Conservation (phyloP, 805 yeast species). For the Schwanniomyces polymorphus region DNA sequence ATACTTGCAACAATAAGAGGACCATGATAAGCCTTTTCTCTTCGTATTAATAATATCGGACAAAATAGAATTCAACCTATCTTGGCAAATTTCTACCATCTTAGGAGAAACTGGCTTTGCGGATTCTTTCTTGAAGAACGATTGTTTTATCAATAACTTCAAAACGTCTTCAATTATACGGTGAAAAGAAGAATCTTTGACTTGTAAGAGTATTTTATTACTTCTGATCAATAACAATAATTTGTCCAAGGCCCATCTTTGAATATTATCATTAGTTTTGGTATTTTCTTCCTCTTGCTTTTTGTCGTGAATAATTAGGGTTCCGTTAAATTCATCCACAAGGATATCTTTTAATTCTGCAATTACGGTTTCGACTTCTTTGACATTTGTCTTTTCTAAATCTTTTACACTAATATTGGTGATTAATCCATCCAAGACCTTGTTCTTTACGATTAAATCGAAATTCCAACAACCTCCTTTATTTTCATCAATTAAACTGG, state of each 20-base stretch:
- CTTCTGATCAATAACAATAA: constrained; percentile 51
- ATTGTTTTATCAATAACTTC: constrained; percentile 35
- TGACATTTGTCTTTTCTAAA: constrained; percentile 7
- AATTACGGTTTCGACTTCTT: constrained; percentile 15
- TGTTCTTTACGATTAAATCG: constrained; percentile 75
- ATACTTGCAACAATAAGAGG: constrained; percentile 49
- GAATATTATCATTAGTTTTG: constrained; percentile 33
- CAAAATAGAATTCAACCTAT: constrained; percentile 67
- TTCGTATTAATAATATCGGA: constrained; percentile 52
- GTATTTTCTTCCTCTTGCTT: constrained; percentile 21
- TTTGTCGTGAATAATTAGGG: constrained; percentile 20
- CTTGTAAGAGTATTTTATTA: constrained; percentile 33
- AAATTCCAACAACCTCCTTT: constrained; percentile 64
- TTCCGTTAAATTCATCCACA: constrained; percentile 20
- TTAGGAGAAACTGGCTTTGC: constrained; percentile 24
- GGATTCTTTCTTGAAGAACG: constrained; percentile 35
- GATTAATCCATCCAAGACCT: constrained; percentile 49
- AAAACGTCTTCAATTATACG: constrained; percentile 36
- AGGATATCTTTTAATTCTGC: constrained; percentile 21
- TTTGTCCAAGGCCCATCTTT: constrained; percentile 62
- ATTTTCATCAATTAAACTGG: constrained; percentile 24
- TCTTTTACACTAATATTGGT: constrained; percentile 23
- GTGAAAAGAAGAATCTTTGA: constrained; percentile 7
- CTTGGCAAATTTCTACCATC: constrained; percentile 49
- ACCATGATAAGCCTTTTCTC: constrained; percentile 59